Conservation (phyloP, 2,329 filamentous ascomycete genomes). For the Pyricularia sp. region DNA sequence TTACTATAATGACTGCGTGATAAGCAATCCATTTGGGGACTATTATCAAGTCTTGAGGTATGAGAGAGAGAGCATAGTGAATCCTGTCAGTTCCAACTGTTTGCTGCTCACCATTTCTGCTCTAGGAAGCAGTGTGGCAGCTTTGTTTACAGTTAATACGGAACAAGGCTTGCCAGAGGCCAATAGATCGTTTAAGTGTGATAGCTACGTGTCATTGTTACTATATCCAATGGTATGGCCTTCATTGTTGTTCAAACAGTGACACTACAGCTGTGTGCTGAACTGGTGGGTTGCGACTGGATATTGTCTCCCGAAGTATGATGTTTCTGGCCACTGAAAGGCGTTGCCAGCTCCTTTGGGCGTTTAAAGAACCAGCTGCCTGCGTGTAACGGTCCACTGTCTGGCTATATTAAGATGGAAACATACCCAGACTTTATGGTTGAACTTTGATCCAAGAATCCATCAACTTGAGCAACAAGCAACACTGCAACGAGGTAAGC, state of each 20-base stretch:
- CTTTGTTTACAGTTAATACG: neutral
- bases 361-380: neutral
- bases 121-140: neutral
- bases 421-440: neutral
- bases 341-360: neutral
- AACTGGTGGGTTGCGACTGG: neutral
- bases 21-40: too few relatives aligned
- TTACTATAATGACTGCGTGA: too few relatives aligned
- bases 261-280: neutral
- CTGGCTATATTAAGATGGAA: neutral
- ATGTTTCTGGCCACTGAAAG: neutral
- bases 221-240: neutral
- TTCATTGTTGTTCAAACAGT: neutral
- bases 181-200: neutral
- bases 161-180: neutral
- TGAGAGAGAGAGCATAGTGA: neutral
- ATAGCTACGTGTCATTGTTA: neutral
- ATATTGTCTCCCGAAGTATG: neutral
- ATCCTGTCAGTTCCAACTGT: neutral
- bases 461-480: neutral
- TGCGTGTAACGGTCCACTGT: neutral
- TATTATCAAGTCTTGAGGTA: neutral
- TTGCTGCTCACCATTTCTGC: neutral
- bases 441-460: neutral
- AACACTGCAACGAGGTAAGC: neutral